These are phyloP conservation scores for Saturnispora diversa DNA, from an alignment of 805 yeast genomes.

Conservation along the genomic window DNA sequence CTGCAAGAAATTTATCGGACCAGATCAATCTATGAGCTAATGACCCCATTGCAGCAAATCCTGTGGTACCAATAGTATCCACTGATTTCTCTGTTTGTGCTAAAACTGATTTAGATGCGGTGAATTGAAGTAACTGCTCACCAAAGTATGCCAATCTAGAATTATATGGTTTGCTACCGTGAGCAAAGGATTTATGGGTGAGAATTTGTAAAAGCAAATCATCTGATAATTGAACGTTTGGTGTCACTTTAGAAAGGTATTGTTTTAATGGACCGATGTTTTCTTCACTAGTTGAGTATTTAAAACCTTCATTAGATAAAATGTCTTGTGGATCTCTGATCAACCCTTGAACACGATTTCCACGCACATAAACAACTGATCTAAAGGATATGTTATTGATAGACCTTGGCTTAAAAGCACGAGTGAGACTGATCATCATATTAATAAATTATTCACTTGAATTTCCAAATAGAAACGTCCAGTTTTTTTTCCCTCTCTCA, in stretches of 20 bases:
- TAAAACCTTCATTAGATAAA: slow-evolving; percentile 41
- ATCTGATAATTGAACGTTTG: slow-evolving; percentile 45
- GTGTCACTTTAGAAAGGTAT: slow-evolving; percentile 31
- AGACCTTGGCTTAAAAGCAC: neutral
- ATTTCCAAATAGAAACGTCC: neutral
- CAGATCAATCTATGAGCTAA: slow-evolving; percentile 42
- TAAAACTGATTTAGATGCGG: slow-evolving; percentile 37
- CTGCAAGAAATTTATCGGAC: slow-evolving; percentile 43
- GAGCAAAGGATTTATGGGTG: slow-evolving; percentile 93
- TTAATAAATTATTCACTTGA: neutral
- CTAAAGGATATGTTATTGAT: slow-evolving; percentile 10
- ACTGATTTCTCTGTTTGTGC: slow-evolving; percentile 16
- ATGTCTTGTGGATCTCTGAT: slow-evolving; percentile 61
- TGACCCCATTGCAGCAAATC: slow-evolving; percentile 56
- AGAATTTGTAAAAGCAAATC: slow-evolving; percentile 66
- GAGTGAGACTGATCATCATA: neutral
- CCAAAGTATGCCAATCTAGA: slow-evolving; percentile 77
- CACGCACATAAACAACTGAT: slow-evolving; percentile 36
- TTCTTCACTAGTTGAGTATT: slow-evolving; percentile 44
- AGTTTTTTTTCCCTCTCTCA: slow-evolving; percentile 1
- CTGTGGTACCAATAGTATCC: slow-evolving; percentile 37
- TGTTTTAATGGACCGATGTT: slow-evolving; percentile 42
- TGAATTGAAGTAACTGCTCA: slow-evolving; percentile 47
- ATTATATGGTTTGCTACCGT: slow-evolving; percentile 82
- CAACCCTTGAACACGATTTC: slow-evolving; percentile 60